Evolutionary conservation across 805 yeast genomes (phyloP), one percentile per base, ranked within the genome.

Genomic region (Candida easanensis): DNA sequence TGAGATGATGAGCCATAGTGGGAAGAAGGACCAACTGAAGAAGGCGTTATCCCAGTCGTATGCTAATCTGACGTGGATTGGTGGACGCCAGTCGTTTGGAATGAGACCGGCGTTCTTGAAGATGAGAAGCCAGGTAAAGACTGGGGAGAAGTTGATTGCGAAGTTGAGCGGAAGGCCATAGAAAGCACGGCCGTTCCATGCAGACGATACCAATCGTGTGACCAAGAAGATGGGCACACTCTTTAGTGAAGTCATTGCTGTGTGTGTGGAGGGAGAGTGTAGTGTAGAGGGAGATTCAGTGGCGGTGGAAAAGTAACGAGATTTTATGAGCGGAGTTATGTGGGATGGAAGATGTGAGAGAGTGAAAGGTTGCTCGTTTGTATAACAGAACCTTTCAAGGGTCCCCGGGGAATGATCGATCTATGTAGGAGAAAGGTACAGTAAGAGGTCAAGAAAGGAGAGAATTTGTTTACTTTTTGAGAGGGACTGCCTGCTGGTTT

Each of bases 51-150:
- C 88, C 50, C 63, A 50, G 39, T 67, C 62, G 45, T 67, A 69
- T 11, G 74, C 68, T 17, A 76, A 53, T 42, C 72, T 66, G 36
- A 76, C 77, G 53, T 73, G 71, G 48, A 79, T 77, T 10, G 53
- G 44, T 0, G 87, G 88, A 46, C 87, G 65, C 50, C 72, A 66
- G 5, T 62, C 62, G 21, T 64, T 69, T 8, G 88, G 86, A 31
- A 78, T 77, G 3, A 66, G 31, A 2, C 79, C 79, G 1, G 86
- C 85, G 53, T 79, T 71, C 57, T 79, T 75, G 63, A 80, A 81
- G 18, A 78, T 71, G 31, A 61, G 43, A 33, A 81, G 61, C 86
- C 86, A 80, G 17, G 71, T 51, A 30, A 76, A 63, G 3, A 80
- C 73, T 0, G 79, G 80, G 2, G 69, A 57, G 57, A 81, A 80